These are phyloP conservation scores for Tripterygium wilfordii DNA, from an alignment of 177 flowering plant genomes.

Conservation along the genomic window DNA sequence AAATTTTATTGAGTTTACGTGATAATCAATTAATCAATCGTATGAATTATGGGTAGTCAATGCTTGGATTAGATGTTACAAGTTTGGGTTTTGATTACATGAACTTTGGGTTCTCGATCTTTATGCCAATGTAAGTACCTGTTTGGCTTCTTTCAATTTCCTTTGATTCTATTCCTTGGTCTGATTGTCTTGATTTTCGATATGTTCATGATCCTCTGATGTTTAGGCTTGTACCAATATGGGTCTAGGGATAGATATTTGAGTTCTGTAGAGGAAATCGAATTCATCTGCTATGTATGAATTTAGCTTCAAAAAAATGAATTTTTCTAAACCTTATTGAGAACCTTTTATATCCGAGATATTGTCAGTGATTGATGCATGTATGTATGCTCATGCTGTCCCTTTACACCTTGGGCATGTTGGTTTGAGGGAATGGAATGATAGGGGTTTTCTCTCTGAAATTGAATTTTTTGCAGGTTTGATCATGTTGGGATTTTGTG, in stretches of 20 bases:
- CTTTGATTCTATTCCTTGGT: not conserved
- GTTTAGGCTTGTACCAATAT: not conserved
- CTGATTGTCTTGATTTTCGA: constrained; percentile 1
- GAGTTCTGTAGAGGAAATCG: constrained; percentile 1
- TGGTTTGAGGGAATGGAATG: not conserved
- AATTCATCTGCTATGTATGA: not conserved
- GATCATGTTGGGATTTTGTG: too few species aligned
- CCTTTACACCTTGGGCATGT: not conserved
- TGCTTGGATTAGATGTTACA: too few species aligned
- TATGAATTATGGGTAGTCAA: too few species aligned
- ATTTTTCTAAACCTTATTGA: too few species aligned
- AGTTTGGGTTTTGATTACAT: too few species aligned
- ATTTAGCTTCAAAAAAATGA: too few species aligned
- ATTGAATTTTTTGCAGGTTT: too few species aligned
- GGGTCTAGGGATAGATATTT: constrained; percentile 4
- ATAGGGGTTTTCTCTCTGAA: not conserved
- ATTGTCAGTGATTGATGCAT: too few species aligned
- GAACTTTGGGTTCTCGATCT: too few species aligned
- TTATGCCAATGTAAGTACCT: not conserved
- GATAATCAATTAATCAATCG: too few species aligned
- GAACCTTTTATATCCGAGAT: too few species aligned
- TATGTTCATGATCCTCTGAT: constrained; percentile 3
- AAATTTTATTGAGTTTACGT: not conserved
- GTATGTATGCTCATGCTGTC: not conserved
- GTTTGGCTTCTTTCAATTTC: constrained; percentile 4